These are phyloP conservation scores for Buddleja alternifolia DNA, from an alignment of 257 asterid genomes.

Conservation along the genomic window DNA sequence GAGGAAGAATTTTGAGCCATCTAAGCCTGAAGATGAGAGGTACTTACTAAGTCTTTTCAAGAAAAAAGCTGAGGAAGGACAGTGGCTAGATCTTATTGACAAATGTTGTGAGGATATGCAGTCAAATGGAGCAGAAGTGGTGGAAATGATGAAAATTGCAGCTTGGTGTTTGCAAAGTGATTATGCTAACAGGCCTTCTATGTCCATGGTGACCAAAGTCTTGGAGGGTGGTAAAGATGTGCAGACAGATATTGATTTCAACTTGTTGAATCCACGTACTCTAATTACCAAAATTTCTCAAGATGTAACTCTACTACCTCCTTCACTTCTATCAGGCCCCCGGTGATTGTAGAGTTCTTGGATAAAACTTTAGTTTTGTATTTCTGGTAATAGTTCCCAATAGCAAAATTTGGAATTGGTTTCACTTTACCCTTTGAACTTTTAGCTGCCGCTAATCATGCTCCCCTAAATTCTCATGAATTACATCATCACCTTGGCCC, in stretches of 20 bases:
- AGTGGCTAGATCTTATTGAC: conserved; percentile 27
- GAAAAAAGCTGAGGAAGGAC: conserved; percentile 28
- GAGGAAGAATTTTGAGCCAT: conserved; percentile 29
- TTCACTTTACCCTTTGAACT: too few relatives aligned
- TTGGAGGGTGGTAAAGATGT: conserved; percentile 30
- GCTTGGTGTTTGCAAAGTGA: conserved; percentile 34
- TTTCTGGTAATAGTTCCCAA: too few relatives aligned
- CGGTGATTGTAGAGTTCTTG: conserved; percentile 12
- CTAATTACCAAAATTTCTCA: not conserved
- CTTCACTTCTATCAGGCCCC: conserved; percentile 36
- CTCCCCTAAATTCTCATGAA: too few relatives aligned
- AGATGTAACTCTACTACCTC: conserved; percentile 26
- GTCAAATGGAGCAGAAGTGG: conserved; percentile 19
- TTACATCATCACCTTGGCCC: too few relatives aligned
- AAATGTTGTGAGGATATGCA: conserved; percentile 16
- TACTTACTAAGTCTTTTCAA: conserved; percentile 22
- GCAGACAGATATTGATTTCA: not conserved
- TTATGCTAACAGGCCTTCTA: conserved; percentile 31
- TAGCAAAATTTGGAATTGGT: too few relatives aligned
- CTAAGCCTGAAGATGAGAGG: conserved; percentile 28
- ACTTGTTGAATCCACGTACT: not conserved
- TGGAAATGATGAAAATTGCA: conserved; percentile 29
- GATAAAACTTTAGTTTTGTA: not conserved
- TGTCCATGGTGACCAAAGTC: conserved; percentile 31
- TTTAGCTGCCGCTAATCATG: too few relatives aligned